Percentiles rank a stretch among this genome's conserved stretches.
Conservation (phyloP, 495 filamentous ascomycete genomes). For the Aspergillus homomorphus region DNA sequence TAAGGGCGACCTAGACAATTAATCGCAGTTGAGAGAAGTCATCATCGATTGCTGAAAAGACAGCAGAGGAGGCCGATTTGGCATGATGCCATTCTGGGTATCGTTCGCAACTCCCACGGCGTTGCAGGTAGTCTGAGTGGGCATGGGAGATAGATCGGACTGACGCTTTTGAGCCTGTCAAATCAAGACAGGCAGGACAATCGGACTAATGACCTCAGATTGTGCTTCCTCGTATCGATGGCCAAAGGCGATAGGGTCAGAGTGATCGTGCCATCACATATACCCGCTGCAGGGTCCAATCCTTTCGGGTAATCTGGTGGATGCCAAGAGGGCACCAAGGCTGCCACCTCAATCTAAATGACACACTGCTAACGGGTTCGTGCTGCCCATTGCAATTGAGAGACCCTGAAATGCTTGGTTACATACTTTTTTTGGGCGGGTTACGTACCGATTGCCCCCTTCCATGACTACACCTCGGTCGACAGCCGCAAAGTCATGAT, state of each 20-base stretch:
- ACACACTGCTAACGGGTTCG: slow-evolving; percentile 3
- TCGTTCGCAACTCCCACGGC: too few relatives aligned
- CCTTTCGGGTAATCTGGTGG: not conserved
- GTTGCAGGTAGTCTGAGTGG: too few relatives aligned
- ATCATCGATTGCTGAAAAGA: too few relatives aligned
- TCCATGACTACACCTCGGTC: not conserved
- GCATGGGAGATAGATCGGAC: too few relatives aligned
- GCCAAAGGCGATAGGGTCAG: not conserved
- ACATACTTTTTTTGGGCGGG: not conserved
- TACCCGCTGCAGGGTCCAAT: not conserved
- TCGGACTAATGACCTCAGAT: too few relatives aligned
- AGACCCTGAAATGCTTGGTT: slow-evolving; percentile 7
- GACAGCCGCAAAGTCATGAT: not conserved
- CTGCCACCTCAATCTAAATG: not conserved
- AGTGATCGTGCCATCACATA: not conserved
- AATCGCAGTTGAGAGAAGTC: too few relatives aligned
- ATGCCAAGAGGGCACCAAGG: not conserved
- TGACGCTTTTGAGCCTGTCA: too few relatives aligned
- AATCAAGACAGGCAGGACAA: too few relatives aligned
- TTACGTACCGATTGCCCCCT: not conserved
- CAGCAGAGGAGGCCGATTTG: too few relatives aligned
- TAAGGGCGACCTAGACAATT: too few relatives aligned
- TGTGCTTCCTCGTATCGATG: not conserved
- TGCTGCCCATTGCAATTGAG: slow-evolving; percentile 2
- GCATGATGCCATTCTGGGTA: too few relatives aligned